Conservation (phyloP, 2,329 filamentous ascomycete genomes). For the Claviceps sp. region DNA sequence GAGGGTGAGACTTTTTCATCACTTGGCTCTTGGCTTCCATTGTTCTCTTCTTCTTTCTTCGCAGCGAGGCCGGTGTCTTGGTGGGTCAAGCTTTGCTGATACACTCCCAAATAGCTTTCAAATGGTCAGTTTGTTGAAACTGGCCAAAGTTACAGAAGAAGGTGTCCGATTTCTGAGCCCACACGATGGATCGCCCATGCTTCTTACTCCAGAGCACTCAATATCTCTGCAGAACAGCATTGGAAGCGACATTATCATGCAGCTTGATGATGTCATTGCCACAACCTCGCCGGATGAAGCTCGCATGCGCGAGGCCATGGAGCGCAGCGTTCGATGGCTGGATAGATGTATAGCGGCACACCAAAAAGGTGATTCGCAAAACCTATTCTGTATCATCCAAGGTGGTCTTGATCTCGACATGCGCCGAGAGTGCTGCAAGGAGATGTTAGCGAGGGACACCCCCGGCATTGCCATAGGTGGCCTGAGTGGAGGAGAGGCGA, state of each 20-base stretch:
- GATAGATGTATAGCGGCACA: constrained; percentile 90
- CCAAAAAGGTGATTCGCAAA: constrained; percentile 68
- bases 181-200: constrained; percentile 90
- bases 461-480: constrained; percentile 95
- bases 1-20: constrained; percentile 39
- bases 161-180: constrained; percentile 93
- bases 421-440: constrained; percentile 65
- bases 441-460: constrained; percentile 84
- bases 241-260: constrained; percentile 98
- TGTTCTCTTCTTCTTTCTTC: neutral
- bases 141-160: constrained; percentile 89
- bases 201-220: constrained; percentile 93
- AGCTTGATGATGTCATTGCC: constrained; percentile 93
- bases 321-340: constrained; percentile 86
- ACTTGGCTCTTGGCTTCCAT: neutral
- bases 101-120: constrained; percentile 61
- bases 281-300: constrained; percentile 83
- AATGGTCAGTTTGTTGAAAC: constrained; percentile 91
- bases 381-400: constrained; percentile 97
- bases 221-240: constrained; percentile 94
- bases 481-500: constrained; percentile 87
- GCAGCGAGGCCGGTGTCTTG: too few species aligned
- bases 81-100: neutral
- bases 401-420: constrained; percentile 83
- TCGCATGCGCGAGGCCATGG: constrained; percentile 90